These are phyloP conservation scores for Cyclotella choctawhatcheeana DNA, from an alignment of 108 stramenopile genomes.

Conservation along the genomic window DNA sequence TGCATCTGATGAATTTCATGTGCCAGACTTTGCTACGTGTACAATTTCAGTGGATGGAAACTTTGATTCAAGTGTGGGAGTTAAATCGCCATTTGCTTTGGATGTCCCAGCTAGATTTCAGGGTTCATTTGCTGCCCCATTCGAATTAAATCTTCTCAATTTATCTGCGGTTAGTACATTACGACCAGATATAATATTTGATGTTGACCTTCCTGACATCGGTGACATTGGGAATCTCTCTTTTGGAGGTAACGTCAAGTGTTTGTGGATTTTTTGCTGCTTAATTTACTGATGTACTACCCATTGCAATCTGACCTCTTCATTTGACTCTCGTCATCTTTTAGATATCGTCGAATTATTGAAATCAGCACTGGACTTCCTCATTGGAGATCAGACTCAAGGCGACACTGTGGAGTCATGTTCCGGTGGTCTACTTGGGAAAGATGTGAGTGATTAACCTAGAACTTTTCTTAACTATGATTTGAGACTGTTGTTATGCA, in stretches of 20 bases:
- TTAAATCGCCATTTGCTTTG: neutral
- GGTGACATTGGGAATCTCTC: conserved; percentile 40
- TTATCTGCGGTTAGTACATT: neutral
- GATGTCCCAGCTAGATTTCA: neutral
- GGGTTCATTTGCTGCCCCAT: neutral
- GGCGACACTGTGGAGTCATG: conserved; percentile 47
- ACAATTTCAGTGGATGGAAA: conserved; percentile 36
- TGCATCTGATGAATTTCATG: conserved; percentile 10
- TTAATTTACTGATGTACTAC: too few relatives aligned
- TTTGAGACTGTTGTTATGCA: too few relatives aligned
- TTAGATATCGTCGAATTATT: conserved; percentile 37
- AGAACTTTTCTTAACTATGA: too few relatives aligned
- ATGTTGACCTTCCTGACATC: conserved; percentile 34
- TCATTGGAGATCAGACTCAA: conserved; percentile 32
- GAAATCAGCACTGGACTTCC: conserved; percentile 24
- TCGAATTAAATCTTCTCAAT: neutral
- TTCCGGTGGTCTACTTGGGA: conserved; percentile 53
- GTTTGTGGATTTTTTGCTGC: too few relatives aligned
- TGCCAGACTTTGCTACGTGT: conserved; percentile 19
- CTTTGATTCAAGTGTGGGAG: conserved; percentile 20
- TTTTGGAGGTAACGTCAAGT: conserved; percentile 24
- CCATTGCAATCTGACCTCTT: too few relatives aligned
- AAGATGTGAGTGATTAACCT: conserved; percentile 1
- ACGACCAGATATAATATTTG: conserved; percentile 7
- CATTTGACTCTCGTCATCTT: too few relatives aligned